These are phyloP conservation scores for Adansonia grandidieri DNA, from an alignment of 441 rosid genomes.

Conservation along the genomic window DNA sequence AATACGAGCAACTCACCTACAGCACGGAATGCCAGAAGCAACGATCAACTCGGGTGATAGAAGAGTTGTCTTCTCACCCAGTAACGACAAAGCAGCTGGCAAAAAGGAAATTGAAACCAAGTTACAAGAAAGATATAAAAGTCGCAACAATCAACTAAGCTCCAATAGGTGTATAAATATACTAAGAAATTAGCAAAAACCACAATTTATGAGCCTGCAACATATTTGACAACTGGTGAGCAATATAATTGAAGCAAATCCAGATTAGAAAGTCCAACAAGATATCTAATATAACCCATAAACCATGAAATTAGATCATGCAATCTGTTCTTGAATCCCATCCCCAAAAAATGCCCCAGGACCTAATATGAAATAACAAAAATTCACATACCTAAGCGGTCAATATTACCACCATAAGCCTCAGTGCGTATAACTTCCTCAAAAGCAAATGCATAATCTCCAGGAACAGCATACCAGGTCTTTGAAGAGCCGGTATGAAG, in stretches of 20 bases:
- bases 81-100: conserved; percentile 78
- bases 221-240: neutral
- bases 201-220: conserved; percentile 7
- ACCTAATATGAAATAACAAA: conserved; percentile 8
- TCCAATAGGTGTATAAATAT: neutral
- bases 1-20: conserved; percentile 64
- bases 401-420: conserved; percentile 82
- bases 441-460: conserved; percentile 83
- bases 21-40: conserved; percentile 91
- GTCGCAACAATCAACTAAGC: conserved; percentile 20
- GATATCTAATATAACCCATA: neutral
- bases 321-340: neutral
- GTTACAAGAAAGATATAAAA: conserved; percentile 25
- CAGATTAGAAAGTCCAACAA: conserved; percentile 13
- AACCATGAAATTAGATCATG: neutral
- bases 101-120: conserved; percentile 38
- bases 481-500: conserved; percentile 95
- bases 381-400: conserved; percentile 70
- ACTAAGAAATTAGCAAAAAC: neutral
- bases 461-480: conserved; percentile 98
- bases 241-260: neutral
- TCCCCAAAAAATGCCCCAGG: neutral
- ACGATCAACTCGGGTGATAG: conserved; percentile 85
- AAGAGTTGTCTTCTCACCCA: conserved; percentile 99
- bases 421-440: conserved; percentile 86